A percentile compares a stretch with the other conserved stretches of the same genome.
phyloP scores from a whole-genome alignment of 2,329 filamentous ascomycete genomes.

The Aspergillus vadensis region DNA sequence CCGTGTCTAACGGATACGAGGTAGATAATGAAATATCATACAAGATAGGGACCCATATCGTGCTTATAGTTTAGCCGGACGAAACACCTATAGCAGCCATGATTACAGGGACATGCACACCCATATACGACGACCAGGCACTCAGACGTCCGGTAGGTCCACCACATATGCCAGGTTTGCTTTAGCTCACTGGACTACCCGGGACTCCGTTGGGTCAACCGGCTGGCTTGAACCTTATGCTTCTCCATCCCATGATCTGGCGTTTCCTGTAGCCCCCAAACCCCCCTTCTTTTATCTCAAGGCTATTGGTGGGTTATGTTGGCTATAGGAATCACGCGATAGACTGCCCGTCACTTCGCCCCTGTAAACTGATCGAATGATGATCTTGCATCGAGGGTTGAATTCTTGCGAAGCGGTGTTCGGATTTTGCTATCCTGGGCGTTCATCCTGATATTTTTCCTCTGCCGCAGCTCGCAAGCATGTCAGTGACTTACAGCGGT shows the following conservation, averaged over 20 bases:
- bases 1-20: background rate
- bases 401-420: background rate
- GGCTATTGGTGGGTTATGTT: background rate
- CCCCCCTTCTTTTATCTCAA: background rate
- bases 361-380: background rate
- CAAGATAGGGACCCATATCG: background rate
- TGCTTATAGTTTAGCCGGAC: background rate
- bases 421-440: background rate
- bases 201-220: background rate
- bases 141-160: background rate
- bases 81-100: background rate
- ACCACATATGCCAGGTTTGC: background rate
- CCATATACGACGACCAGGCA: background rate
- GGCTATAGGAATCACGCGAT: background rate
- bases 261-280: background rate
- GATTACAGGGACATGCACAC: background rate
- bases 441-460: too few species aligned
- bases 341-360: background rate
- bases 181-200: background rate
- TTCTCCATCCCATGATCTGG: background rate
- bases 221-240: background rate
- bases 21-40: background rate
- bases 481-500: slow-evolving; percentile 22
- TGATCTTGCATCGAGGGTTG: background rate
- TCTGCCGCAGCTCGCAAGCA: too few species aligned